Conservation (phyloP, 805 yeast genomes). For the Wickerhamiella siamensis region DNA sequence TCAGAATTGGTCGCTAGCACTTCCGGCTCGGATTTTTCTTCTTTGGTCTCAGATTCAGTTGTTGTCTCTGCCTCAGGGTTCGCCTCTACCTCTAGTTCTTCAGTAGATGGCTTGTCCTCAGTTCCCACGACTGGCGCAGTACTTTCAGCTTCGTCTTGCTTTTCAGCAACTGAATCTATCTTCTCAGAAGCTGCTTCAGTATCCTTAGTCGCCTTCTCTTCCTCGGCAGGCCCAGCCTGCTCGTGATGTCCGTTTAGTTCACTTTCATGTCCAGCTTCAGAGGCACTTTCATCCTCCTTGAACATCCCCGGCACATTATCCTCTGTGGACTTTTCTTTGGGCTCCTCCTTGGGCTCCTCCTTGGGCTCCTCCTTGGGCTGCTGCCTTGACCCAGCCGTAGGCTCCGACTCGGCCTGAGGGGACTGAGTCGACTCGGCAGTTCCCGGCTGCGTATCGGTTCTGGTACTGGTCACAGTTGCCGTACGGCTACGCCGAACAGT, state of each 20-base stretch:
- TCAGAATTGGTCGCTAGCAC: neutral
- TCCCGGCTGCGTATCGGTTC: neutral
- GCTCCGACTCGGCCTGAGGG: no score
- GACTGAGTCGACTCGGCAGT: neutral
- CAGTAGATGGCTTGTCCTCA: neutral
- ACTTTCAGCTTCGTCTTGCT: no score
- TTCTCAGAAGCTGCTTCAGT: conserved; percentile 5
- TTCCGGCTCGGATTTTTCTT: no score
- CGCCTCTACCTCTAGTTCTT: conserved; percentile 6
- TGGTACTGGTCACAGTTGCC: neutral
- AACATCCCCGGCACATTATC: no score
- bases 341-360: no score
- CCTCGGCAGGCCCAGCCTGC: conserved; percentile 9
- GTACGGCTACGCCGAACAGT: conserved; percentile 2
- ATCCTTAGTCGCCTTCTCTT: conserved; percentile 5
- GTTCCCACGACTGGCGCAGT: neutral
- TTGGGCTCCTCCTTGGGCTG: no score
- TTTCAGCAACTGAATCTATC: no score
- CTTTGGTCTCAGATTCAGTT: conserved; percentile 3
- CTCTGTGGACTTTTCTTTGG: no score
- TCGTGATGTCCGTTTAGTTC: no score
- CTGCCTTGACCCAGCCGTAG: no score
- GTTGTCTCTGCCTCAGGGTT: conserved; percentile 6
- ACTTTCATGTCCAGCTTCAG: no score
- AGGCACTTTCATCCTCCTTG: no score